phyloP scores from a whole-genome alignment of 495 filamentous ascomycete genomes.

The Thermothielavioides terrestris region DNA sequence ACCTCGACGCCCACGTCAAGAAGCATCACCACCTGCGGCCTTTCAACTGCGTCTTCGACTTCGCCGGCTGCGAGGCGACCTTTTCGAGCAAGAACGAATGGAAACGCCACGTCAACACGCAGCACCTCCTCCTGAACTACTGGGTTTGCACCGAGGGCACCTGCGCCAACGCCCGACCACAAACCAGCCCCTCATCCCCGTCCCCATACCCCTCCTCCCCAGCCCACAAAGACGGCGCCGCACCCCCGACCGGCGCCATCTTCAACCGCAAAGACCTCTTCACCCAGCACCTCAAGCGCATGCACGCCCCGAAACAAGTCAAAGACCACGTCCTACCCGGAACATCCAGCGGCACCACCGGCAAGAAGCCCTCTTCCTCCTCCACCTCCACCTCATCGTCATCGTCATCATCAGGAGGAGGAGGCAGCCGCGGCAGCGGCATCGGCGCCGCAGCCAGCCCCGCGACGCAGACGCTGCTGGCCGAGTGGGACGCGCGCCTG shows the following conservation, averaged over 20 bases:
- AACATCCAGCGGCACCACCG: not conserved
- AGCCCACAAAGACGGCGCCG: no score
- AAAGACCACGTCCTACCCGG: slow-evolving; percentile 14
- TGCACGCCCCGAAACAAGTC: slow-evolving; percentile 53
- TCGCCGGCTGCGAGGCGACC: slow-evolving; percentile 64
- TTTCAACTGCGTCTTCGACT: slow-evolving; percentile 71
- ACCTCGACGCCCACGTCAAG: slow-evolving; percentile 42
- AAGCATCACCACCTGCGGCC: slow-evolving; percentile 47
- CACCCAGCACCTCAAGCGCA: slow-evolving; percentile 77
- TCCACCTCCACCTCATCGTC: not conserved
- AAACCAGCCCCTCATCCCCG: slow-evolving; percentile 15
- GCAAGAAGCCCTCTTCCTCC: not conserved
- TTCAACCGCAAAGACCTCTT: slow-evolving; percentile 94
- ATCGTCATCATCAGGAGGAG: not conserved
- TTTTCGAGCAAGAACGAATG: slow-evolving; percentile 90
- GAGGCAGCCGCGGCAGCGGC: slow-evolving; percentile 22
- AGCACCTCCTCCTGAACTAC: slow-evolving; percentile 71
- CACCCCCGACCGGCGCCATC: slow-evolving; percentile 44
- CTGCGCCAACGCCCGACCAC: slow-evolving; percentile 49
- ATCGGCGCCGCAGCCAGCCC: slow-evolving; percentile 34
- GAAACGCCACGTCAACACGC: slow-evolving; percentile 76
- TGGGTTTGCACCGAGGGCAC: slow-evolving; percentile 68
- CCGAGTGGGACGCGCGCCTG: slow-evolving; percentile 36
- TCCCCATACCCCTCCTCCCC: slow-evolving; percentile 1
- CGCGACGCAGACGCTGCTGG: not conserved